Evolutionary conservation across 331 rosid species (phyloP), one percentile per base, ranked within the genome.

Genomic region (Acacia pycnantha): DNA sequence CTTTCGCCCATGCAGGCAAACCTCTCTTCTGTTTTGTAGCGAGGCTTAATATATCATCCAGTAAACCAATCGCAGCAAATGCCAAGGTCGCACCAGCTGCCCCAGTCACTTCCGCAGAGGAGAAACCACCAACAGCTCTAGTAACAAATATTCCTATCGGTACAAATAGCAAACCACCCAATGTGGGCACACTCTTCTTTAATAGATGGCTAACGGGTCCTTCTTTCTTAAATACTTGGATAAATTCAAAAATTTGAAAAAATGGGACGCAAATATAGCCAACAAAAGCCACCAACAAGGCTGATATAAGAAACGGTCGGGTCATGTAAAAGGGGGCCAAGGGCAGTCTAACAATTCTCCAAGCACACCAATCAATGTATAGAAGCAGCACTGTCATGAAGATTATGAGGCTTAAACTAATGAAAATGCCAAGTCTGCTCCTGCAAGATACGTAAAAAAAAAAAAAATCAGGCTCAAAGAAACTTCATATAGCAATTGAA

Each of bases 91-190:
- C 93, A 43, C 84, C 84, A 53, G 86, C 89, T 22, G 88, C 96
- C 83, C 90, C 99, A 61, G 88, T 79, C 79, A 95, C 92, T 90
- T 92, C 93, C 44, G 85, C 67, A 35, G 97, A 92, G 29, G 98
- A 90, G 86, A 83, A 88, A 33, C 92, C 92, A 40, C 92, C 81
- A 61, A 81, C 58, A 40, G 71, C 76, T 84, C 81, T 85, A 1
- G 98, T 92, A 80, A 95, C 99, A 81, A 64, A 58, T 70, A 95
- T 76, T 81, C 99, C 98, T 40, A 93, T 44, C 19, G 98, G 98
- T 53, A 95, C 78, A 79, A 95, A 93, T 77, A 95, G 82, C 84
- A 95, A 83, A 87, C 98, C 99, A 82, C 99, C 99, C 94, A 95
- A 78, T 51, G 98, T 90, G 50, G 98, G 99, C 50, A 94, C 94